Percentiles rank a stretch among this genome's conserved stretches.
Evolutionary conservation across 495 filamentous ascomycete species (phyloP).

Genomic region (Cladorrhinum samala): DNA sequence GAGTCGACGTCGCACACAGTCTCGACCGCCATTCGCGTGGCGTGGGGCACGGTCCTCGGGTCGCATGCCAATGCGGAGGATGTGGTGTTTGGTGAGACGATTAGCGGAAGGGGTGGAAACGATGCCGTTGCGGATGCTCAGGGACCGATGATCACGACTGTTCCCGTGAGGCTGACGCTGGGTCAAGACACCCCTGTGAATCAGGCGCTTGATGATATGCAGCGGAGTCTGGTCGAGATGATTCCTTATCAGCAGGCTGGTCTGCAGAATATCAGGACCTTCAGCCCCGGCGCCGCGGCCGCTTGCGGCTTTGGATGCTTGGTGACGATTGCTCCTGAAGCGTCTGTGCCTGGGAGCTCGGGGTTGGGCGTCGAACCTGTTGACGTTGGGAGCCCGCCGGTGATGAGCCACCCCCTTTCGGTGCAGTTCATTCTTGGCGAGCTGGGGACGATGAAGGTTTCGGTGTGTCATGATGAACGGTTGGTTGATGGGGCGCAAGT

Average conservation of each 20-base stretch:
- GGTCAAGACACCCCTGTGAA: neutral
- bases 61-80: constrained; percentile 48
- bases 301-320: constrained; percentile 4
- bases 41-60: constrained; percentile 55
- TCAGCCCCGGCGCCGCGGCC: constrained; percentile 1
- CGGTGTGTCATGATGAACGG: neutral
- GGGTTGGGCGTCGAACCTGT: neutral
- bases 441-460: neutral
- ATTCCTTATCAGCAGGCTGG: constrained; percentile 10
- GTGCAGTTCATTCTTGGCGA: constrained; percentile 5
- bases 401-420: constrained; percentile 5
- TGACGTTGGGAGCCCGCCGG: neutral
- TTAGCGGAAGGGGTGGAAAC: constrained; percentile 49
- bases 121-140: constrained; percentile 46
- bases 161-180: constrained; percentile 47
- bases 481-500: constrained; percentile 4
- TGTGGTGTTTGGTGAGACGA: constrained; percentile 49
- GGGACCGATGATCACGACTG: constrained; percentile 59
- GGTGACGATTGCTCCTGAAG: constrained; percentile 5
- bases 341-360: neutral
- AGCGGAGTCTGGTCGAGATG: constrained; percentile 12
- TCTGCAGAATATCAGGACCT: constrained; percentile 5
- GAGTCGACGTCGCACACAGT: constrained; percentile 39
- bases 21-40: constrained; percentile 54
- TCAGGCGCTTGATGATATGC: neutral